Evolutionary conservation across 768 basidiomycete species (phyloP), one percentile per base, ranked within the genome.

Genomic region (Dentipellis sp.): DNA sequence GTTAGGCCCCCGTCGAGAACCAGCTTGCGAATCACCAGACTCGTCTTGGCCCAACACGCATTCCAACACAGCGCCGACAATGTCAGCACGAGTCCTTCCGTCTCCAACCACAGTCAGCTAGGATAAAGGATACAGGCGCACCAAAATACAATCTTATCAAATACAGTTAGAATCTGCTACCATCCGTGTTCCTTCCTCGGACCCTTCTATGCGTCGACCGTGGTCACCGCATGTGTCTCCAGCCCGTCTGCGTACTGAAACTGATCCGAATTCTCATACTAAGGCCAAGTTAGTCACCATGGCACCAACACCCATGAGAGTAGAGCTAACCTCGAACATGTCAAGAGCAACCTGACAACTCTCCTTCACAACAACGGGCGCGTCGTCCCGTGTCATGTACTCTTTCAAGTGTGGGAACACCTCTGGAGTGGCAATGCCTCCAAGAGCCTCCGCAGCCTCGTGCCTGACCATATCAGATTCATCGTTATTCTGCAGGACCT

Each of bases 381-480:
- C 83, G 63, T 93, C 90, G 58, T 80, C 76, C 60, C 84, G 78
- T 21, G 69, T 71, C 76, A 88, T 83, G 85, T 92, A 97, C 67
- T 94, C 88, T 61, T 83, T 82, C 38, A 99, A 73, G 60, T 93
- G 79, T 1, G 88, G 86, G 36, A 97, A 76, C 3, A 97, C 94
- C 54, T 95, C 93, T 0, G 91, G 90, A 2, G 88, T 92, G 23
- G 87, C 94, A 56, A 99, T 98, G 4, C 95, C 92, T n/a, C 97
- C 97, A 0, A 99, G 79, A 7, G 97, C 97, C 70, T 99, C 97
- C 3, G 97, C 97, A 22, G 95, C 97, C 70, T 99, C 97, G 63
- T 99, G 97, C 35, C 97, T 82, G 10, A 99, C 97, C 95, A 99
- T 98, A 56, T 94, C 92, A 10, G 86, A 86, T 69, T 98, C 97